Percentiles rank a stretch among this genome's conserved stretches.
Conservation (phyloP, 2,329 filamentous ascomycete genomes). For the Zymoseptoria crescenta region DNA sequence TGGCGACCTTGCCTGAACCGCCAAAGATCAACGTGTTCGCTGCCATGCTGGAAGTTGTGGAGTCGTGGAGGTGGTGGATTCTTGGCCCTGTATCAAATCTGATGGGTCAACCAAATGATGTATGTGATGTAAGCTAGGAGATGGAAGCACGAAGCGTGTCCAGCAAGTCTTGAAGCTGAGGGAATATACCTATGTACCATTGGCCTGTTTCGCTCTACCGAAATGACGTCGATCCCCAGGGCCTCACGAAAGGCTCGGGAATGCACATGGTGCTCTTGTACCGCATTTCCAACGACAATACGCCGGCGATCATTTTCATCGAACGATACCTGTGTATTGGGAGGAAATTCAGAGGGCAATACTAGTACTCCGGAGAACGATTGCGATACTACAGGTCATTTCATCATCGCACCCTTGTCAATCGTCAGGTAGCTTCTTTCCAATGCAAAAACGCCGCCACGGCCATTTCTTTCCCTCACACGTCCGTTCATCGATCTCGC, state of each 20-base stretch:
- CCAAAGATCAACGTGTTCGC: conserved; percentile 28
- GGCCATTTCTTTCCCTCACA: not conserved
- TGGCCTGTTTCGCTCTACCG: too few relatives aligned
- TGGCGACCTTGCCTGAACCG: conserved; percentile 31
- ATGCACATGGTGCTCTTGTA: too few relatives aligned
- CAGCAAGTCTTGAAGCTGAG: too few relatives aligned
- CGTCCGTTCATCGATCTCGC: not conserved
- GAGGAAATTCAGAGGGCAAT: not conserved
- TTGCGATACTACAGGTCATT: not conserved
- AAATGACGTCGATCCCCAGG: too few relatives aligned
- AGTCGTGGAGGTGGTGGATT: not conserved
- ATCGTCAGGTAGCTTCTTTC: not conserved
- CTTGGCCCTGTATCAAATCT: not conserved
- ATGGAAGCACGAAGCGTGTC: too few relatives aligned
- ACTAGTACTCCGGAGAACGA: not conserved
- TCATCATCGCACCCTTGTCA: not conserved
- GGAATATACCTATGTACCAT: too few relatives aligned
- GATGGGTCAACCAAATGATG: too few relatives aligned
- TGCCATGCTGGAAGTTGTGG: conserved; percentile 8
- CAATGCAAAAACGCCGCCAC: not conserved
- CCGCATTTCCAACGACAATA: too few relatives aligned
- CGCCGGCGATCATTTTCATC: too few relatives aligned
- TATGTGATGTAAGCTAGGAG: too few relatives aligned
- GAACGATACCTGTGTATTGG: too few relatives aligned
- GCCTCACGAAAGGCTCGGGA: too few relatives aligned